Evolutionary conservation across 352 stramenopile genomes (phyloP).

Genomic region (Phytophthora aleatoria): DNA sequence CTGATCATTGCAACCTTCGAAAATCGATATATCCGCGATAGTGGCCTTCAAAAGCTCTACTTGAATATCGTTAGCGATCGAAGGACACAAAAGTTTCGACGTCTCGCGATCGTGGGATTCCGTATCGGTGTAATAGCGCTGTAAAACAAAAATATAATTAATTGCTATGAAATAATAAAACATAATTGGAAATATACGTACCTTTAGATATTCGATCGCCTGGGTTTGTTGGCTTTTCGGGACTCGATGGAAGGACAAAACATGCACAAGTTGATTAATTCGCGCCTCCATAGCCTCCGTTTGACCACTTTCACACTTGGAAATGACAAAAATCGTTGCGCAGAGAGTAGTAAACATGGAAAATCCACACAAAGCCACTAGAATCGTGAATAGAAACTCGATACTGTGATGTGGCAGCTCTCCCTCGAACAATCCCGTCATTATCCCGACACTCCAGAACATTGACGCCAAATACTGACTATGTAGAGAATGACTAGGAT

Average conservation of each 20-base stretch:
- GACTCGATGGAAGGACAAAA: conserved; percentile 69
- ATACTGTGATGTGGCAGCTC: conserved; percentile 50
- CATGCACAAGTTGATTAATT: conserved; percentile 74
- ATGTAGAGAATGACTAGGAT: conserved; percentile 15
- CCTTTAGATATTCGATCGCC: conserved; percentile 68
- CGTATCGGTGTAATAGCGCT: conserved; percentile 68
- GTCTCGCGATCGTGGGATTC: conserved; percentile 75
- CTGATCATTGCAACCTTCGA: conserved; percentile 57
- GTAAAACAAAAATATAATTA: background rate
- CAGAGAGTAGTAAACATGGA: conserved; percentile 70
- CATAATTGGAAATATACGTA: conserved; percentile 14
- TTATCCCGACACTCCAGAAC: conserved; percentile 72
- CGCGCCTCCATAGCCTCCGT: conserved; percentile 58
- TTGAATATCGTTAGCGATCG: conserved; percentile 75
- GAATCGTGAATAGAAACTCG: conserved; percentile 68
- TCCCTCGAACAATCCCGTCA: conserved; percentile 73
- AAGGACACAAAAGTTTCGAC: conserved; percentile 73
- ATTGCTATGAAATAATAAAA: background rate
- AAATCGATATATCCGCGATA: conserved; percentile 58
- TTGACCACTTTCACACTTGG: conserved; percentile 71
- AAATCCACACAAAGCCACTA: conserved; percentile 71
- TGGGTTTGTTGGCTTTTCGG: conserved; percentile 54
- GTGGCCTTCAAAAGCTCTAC: conserved; percentile 67
- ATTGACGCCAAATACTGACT: conserved; percentile 50
- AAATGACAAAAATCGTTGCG: conserved; percentile 80